Evolutionary conservation across 768 basidiomycete genomes (phyloP), one percentile per base, ranked within the genome.

Genomic region (Polyporus arcularius): DNA sequence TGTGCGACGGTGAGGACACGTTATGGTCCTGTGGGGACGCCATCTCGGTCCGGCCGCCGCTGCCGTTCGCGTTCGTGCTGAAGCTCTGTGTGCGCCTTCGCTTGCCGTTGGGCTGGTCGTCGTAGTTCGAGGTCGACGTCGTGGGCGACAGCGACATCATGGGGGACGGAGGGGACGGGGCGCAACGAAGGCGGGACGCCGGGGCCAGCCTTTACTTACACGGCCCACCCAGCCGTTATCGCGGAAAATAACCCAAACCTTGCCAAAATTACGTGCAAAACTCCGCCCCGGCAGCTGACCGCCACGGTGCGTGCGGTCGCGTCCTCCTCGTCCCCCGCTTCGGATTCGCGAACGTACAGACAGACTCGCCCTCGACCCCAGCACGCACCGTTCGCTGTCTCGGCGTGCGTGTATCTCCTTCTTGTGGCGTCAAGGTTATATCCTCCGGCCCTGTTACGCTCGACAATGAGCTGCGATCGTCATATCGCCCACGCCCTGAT

Each of bases 1-100:
- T 89, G 73, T 93, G 89, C n/a, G 79, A 70, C 32, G 79, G 32
- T 56, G 73, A 58, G 61, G 64, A 54, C 48, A 53, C 35, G 54
- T 51, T 46, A 56, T 52, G 60, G 60, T 55, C 60, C 16, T 53
- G 61, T n/a, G 67, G 60, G 45, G 67, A 62, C 30, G 58, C 59
- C 63, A 66, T 63, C 51, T 64, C 62, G 60, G 62, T 52, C 53
- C 58, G 60, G 59, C 56, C 49, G 43, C 57, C 45, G 53, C 47
- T 55, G 65, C 58, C 48, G 62, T 53, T 46, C 58, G 50, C 55
- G 54, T 53, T 49, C 56, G 63, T 58, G 57, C 28, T 55, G 57
- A 63, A 63, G 53, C 53, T 55, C 53, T 39, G 40, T 35, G 68
- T 70, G 54, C 69, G 64, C 38, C 69, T 64, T 35, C 68, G 67